These are phyloP conservation scores for Pinus tabuliformis DNA, from an alignment of 75 land plant genomes.

Conservation along the genomic window DNA sequence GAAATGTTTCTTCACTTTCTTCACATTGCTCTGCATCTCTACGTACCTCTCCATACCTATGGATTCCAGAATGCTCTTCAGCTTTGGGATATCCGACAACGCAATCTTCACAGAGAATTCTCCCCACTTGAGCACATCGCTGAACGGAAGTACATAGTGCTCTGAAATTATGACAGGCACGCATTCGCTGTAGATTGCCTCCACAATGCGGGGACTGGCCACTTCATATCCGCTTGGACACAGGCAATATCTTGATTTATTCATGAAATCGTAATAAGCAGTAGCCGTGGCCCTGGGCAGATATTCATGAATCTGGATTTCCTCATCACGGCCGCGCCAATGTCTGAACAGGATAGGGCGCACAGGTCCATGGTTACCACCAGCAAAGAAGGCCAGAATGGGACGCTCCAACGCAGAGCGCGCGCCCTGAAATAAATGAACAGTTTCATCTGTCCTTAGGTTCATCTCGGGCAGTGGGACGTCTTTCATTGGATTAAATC, in stretches of 20 bases:
- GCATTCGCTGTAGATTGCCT: conserved; percentile 65
- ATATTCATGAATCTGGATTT: conserved; percentile 36
- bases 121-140: conserved; percentile 59
- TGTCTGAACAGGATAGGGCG: conserved; percentile 43
- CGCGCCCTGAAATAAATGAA: conserved; percentile 19
- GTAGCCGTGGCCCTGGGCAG: conserved; percentile 18
- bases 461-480: conserved; percentile 65
- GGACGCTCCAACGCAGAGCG: conserved; percentile 31
- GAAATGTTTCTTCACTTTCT: conserved; percentile 42
- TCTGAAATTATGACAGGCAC: conserved; percentile 64
- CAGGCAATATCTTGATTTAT: conserved; percentile 49
- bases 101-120: conserved; percentile 43
- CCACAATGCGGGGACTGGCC: conserved; percentile 69
- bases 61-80: conserved; percentile 38
- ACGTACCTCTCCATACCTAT: conserved; percentile 30
- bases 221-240: conserved; percentile 78
- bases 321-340: conserved; percentile 48
- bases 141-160: conserved; percentile 59
- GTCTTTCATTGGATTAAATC: conserved; percentile 60
- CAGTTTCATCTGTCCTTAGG: conserved; percentile 22
- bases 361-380: conserved; percentile 56
- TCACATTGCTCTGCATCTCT: conserved; percentile 34
- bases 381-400: conserved; percentile 66
- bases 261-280: conserved; percentile 50
- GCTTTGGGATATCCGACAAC: conserved; percentile 37